Conservation (phyloP, 768 basidiomycete species). For the Pulveroboletus sp. region DNA sequence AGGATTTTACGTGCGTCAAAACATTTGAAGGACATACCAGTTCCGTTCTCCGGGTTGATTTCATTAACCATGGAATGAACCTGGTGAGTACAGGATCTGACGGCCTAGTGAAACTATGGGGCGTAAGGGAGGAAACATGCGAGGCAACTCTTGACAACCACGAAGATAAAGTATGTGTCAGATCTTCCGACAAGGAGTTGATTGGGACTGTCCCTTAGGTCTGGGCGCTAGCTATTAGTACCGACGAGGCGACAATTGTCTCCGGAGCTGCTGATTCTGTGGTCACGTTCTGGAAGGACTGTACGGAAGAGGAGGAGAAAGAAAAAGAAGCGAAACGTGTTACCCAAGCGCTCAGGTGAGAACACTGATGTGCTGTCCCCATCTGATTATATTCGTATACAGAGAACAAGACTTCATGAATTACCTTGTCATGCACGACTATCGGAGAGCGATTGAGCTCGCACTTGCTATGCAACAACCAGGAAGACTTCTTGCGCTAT, state of each 20-base stretch:
- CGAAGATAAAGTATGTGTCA: constrained; percentile 78
- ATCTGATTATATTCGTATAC: constrained; percentile 12
- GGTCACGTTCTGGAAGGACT: constrained; percentile 95
- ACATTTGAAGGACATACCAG: constrained; percentile 99
- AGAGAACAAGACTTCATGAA: constrained; percentile 97
- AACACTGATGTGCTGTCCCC: constrained; percentile 6
- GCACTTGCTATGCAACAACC: constrained; percentile 94
- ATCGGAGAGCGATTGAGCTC: constrained; percentile 84
- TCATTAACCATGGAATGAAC: constrained; percentile 77
- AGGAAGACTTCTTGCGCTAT: constrained; percentile 75
- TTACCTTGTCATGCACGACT: constrained; percentile 83
- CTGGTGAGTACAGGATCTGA: constrained; percentile 89
- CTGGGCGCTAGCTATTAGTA: constrained; percentile 88
- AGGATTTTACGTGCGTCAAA: constrained; percentile 89
- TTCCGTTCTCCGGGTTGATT: constrained; percentile 91
- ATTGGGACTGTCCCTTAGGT: constrained; percentile 48
- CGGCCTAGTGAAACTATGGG: constrained; percentile 96
- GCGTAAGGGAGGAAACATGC: constrained; percentile 83
- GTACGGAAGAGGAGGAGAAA: constrained; percentile 75
- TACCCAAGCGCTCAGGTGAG: constrained; percentile 77
- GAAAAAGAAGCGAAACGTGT: constrained; percentile 72
- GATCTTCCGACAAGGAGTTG: not conserved
- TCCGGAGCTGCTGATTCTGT: constrained; percentile 96
- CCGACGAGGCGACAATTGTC: constrained; percentile 79
- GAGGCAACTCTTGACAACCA: constrained; percentile 90